Conservation (phyloP, 2,329 filamentous ascomycete genomes). For the Ascochyta fabae region DNA sequence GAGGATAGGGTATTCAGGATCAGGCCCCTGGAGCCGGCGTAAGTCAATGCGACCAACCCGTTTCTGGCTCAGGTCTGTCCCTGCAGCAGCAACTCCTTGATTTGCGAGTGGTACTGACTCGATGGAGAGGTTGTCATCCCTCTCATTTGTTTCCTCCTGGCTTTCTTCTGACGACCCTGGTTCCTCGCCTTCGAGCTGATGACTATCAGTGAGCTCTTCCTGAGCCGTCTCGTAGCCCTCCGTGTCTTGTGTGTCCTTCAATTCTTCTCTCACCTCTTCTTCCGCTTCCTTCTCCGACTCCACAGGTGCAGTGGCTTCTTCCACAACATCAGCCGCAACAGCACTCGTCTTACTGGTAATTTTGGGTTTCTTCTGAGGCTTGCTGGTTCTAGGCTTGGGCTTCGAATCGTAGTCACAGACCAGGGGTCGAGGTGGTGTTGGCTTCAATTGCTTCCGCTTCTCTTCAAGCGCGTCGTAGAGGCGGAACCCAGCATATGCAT, state of each 20-base stretch:
- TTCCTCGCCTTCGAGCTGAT: conserved; percentile 27
- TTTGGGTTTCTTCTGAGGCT: conserved; percentile 18
- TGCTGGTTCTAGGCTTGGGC: conserved; percentile 13
- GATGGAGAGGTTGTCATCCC: neutral
- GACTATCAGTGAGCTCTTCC: conserved; percentile 36
- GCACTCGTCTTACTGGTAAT: conserved; percentile 13
- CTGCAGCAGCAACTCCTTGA: neutral
- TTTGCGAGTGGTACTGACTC: neutral
- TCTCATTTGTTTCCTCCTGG: conserved; percentile 9
- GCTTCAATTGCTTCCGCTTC: conserved; percentile 69
- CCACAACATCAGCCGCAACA: conserved; percentile 10
- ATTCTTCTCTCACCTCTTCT: conserved; percentile 23
- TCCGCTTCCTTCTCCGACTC: conserved; percentile 24
- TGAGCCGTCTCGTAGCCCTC: conserved; percentile 44
- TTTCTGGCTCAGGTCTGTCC: neutral
- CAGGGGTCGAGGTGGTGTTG: conserved; percentile 73
- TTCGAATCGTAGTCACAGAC: conserved; percentile 68
- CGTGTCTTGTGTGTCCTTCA: conserved; percentile 27
- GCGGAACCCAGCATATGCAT: conserved; percentile 83
- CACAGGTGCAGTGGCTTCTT: conserved; percentile 18
- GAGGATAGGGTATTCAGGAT: conserved; percentile 30
- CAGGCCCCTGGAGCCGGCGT: conserved; percentile 15
- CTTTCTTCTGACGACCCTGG: conserved; percentile 10
- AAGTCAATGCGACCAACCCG: conserved; percentile 34
- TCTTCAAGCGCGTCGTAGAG: conserved; percentile 75